A percentile compares a stretch with the other conserved stretches of the same genome.
Evolutionary conservation across 352 stramenopile genomes (phyloP).

Genomic region (Saprolegnia diclina): DNA sequence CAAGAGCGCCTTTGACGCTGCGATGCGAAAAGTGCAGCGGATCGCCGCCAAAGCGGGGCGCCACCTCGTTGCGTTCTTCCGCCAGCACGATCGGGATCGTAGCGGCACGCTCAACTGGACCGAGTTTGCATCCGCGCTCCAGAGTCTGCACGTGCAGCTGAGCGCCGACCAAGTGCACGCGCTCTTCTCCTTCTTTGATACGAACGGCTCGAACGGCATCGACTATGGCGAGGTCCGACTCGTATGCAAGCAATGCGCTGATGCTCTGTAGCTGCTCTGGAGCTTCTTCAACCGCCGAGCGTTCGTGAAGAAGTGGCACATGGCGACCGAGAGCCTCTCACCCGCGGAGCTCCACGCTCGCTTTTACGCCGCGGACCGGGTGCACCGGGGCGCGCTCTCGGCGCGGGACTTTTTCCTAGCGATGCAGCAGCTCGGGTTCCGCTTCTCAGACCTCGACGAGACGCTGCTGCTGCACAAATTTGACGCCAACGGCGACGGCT

Average conservation of each 20-base stretch:
- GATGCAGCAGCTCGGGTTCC: constrained; percentile 49
- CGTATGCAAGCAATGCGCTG: too few species aligned
- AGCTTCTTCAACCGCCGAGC: constrained; percentile 52
- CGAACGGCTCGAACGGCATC: constrained; percentile 42
- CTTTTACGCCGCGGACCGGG: constrained; percentile 50
- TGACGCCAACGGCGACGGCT: constrained; percentile 43
- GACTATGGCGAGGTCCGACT: constrained; percentile 41
- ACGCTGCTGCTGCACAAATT: constrained; percentile 49
- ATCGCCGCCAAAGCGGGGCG: constrained; percentile 20
- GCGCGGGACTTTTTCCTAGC: constrained; percentile 43
- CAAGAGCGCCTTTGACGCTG: constrained; percentile 38
- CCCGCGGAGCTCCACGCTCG: constrained; percentile 31
- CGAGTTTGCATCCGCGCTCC: constrained; percentile 42
- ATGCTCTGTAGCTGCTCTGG: constrained; percentile 51
- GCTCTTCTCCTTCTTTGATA: constrained; percentile 48
- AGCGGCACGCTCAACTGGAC: constrained; percentile 43
- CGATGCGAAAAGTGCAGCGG: constrained; percentile 53
- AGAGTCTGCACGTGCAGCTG: constrained; percentile 32
- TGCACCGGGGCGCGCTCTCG: constrained; percentile 36
- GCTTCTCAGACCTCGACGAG: constrained; percentile 40
- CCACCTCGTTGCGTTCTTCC: constrained; percentile 40
- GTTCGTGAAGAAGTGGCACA: constrained; percentile 54
- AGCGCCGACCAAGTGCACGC: constrained; percentile 39
- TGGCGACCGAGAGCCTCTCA: constrained; percentile 33
- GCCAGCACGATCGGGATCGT: constrained; percentile 41